phyloP scores from a whole-genome alignment of 2,329 filamentous ascomycete genomes.

The Pyricularia sp. region DNA sequence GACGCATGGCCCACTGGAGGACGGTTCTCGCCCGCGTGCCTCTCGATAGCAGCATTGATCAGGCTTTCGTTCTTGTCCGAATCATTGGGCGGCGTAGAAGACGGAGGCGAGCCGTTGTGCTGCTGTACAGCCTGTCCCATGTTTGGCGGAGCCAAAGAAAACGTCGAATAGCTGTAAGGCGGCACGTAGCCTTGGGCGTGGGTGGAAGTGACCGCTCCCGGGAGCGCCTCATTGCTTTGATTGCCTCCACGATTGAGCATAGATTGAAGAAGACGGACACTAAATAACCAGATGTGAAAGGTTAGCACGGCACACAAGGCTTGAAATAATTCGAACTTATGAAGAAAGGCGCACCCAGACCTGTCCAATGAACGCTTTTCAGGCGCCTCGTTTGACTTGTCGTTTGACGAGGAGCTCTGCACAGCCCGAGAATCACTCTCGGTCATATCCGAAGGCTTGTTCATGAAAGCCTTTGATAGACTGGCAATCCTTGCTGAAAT shows the following conservation, averaged over 20 bases:
- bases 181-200: slow-evolving; percentile 40
- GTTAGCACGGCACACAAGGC: not conserved
- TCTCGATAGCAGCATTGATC: slow-evolving; percentile 16
- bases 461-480: not conserved
- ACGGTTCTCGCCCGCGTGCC: slow-evolving; percentile 32
- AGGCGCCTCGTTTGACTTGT: slow-evolving; percentile 1
- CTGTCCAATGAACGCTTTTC: slow-evolving; percentile 4
- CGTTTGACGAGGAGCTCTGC: not conserved
- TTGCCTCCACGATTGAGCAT: slow-evolving; percentile 41
- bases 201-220: slow-evolving; percentile 37
- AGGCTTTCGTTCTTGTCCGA: slow-evolving; percentile 11
- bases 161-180: slow-evolving; percentile 3
- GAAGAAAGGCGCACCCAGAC: not conserved
- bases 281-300: slow-evolving; percentile 10
- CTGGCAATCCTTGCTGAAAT: not conserved
- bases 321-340: too few species aligned
- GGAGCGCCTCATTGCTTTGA: slow-evolving; percentile 20
- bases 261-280: slow-evolving; percentile 34
- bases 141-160: slow-evolving; percentile 28
- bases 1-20: slow-evolving; percentile 23
- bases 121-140: slow-evolving; percentile 36
- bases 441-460: not conserved
- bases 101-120: slow-evolving; percentile 8
- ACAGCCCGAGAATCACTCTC: slow-evolving; percentile 2
- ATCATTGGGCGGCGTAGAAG: slow-evolving; percentile 5